Evolutionary conservation across 83 land plant genomes (phyloP), one percentile per base, ranked within the genome.

Genomic region (Thuja plicata): DNA sequence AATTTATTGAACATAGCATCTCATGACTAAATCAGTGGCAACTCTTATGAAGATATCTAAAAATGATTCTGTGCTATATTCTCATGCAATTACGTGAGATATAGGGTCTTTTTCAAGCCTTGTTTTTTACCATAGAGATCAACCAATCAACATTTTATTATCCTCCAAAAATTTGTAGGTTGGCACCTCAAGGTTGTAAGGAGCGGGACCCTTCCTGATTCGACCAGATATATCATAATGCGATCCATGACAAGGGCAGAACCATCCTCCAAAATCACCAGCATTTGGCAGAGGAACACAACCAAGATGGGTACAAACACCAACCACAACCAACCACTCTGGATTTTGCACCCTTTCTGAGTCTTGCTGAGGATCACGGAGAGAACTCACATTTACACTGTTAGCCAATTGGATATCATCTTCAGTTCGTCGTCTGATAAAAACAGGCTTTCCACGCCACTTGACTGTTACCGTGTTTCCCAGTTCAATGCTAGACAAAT

Each of bases 371-470:
- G 99, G 98, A 88, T 97, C 94, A 27, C 99, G 94, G 13, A 97
- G 96, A 55, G 95, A 92, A 45, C 70, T 88, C 85, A 96, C 19
- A 84, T 91, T 91, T 17, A 96, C 97, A 86, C 94, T 95, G 91
- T 96, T 97, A 34, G 98, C 99, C 41, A 93, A 76, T 40, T 93
- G 90, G 80, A 97, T 91, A 85, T 97, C 99, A 19, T 92, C 94
- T 73, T 94, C 95, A 30, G 98, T 97, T 12, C 98, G 92, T 55
- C 94, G 96, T 85, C 98, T 94, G 74, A 97, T 93, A 88, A 97
- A 97, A 52, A 97, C 99, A 6, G 99, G 99, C 93, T 97, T 97
- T 30, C 99, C 99, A 34, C 99, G 95, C 99, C 99, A 96, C 91
- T 97, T 97, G 54, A 97, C 96, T n/a, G 97, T 97, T 73, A 97